Evolutionary conservation across 2,329 filamentous ascomycete genomes (phyloP).

Genomic region (Penicillium sumatraense): DNA sequence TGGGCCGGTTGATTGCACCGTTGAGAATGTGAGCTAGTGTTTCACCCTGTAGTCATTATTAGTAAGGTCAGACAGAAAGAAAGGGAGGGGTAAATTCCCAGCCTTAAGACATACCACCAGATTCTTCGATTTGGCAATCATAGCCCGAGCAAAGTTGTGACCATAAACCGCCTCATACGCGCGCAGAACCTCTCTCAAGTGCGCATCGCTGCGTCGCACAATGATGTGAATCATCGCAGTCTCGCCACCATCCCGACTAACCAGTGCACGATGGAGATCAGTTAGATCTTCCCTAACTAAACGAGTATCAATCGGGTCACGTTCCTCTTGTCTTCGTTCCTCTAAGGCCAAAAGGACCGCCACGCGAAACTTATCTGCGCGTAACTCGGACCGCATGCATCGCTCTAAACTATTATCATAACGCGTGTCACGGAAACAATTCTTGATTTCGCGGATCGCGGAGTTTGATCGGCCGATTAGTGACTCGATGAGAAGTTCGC

Average conservation of each 20-base stretch:
- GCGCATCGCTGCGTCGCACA: constrained; percentile 76
- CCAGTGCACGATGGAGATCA: constrained; percentile 70
- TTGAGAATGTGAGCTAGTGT: constrained; percentile 94
- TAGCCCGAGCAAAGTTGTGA: constrained; percentile 84
- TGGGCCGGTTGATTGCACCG: constrained; percentile 92
- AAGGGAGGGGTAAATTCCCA: no score
- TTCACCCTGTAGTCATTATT: constrained; percentile 69
- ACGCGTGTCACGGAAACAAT: constrained; percentile 87
- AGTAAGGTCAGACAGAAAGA: background rate
- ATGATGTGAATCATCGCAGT: constrained; percentile 85
- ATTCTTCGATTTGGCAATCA: constrained; percentile 86
- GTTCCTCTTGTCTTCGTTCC: constrained; percentile 81
- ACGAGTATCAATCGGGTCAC: constrained; percentile 65
- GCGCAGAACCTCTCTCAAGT: constrained; percentile 78
- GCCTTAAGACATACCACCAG: constrained; percentile 81
- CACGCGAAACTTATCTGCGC: constrained; percentile 93
- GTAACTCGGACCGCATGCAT: constrained; percentile 91
- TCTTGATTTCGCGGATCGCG: constrained; percentile 87
- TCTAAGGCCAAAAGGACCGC: constrained; percentile 84
- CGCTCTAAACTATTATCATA: constrained; percentile 79
- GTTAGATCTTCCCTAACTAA: constrained; percentile 73
- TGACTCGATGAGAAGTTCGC: constrained; percentile 89
- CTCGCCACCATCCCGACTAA: constrained; percentile 78
- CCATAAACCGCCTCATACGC: constrained; percentile 74
- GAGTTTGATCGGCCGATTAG: constrained; percentile 87